Evolutionary conservation across 2,329 filamentous ascomycete genomes (phyloP).

Genomic region (Beauveria asiatica): DNA sequence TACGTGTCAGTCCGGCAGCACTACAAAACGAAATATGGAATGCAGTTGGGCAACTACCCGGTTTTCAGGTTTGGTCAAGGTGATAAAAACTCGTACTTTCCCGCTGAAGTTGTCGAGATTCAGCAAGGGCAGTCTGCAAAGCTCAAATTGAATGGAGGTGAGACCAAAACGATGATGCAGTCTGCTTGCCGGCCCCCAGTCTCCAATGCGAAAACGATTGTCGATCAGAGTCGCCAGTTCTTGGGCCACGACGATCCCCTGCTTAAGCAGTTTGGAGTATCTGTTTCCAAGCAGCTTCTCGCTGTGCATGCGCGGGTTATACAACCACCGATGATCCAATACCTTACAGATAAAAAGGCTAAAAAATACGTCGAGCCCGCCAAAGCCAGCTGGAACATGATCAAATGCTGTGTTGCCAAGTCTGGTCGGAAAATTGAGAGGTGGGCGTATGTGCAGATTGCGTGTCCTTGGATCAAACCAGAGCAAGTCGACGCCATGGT

Average conservation of each 20-base stretch:
- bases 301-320: conserved; percentile 68
- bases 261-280: conserved; percentile 53
- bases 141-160: conserved; percentile 47
- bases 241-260: conserved; percentile 47
- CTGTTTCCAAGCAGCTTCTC: conserved; percentile 52
- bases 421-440: conserved; percentile 34
- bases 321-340: conserved; percentile 49
- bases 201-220: conserved; percentile 59
- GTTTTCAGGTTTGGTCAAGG: conserved; percentile 58
- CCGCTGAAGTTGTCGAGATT: conserved; percentile 57
- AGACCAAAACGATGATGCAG: conserved; percentile 61
- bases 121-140: conserved; percentile 56
- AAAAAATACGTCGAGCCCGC: conserved; percentile 24
- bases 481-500: conserved; percentile 25
- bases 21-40: conserved; percentile 31
- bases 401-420: conserved; percentile 44
- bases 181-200: conserved; percentile 62
- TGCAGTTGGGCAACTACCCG: conserved; percentile 35
- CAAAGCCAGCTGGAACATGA: conserved; percentile 65
- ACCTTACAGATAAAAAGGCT: conserved; percentile 25
- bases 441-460: conserved; percentile 44
- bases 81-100: conserved; percentile 53
- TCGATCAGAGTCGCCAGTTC: conserved; percentile 43
- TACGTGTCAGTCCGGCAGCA: conserved; percentile 35
- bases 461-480: conserved; percentile 16